phyloP scores from a whole-genome alignment of 1,284 basidiomycete genomes.

The Ganoderma boninense region DNA sequence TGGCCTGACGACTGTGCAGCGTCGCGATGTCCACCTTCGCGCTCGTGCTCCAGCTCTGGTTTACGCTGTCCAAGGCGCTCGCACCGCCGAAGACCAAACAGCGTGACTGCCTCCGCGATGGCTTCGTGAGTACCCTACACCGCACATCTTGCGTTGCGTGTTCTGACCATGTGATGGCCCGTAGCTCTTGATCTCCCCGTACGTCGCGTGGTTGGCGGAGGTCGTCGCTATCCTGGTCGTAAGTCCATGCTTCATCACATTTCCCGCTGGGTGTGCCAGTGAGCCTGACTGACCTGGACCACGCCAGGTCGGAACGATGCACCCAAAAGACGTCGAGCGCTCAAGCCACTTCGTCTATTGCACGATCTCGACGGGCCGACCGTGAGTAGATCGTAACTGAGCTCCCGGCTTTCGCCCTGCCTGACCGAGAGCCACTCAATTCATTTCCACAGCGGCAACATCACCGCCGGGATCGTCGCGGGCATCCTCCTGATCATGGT shows the following conservation, averaged over 20 bases:
- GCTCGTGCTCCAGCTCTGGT: conserved; percentile 32
- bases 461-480: conserved; percentile 26
- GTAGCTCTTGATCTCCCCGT: not conserved
- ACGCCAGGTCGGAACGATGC: conserved; percentile 22
- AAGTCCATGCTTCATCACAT: not conserved
- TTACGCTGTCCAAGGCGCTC: conserved; percentile 28
- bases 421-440: not conserved
- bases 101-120: conserved; percentile 18
- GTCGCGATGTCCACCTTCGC: conserved; percentile 34
- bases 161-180: not conserved
- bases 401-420: not conserved
- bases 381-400: conserved; percentile 22
- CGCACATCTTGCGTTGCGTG: not conserved
- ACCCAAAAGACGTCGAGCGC: conserved; percentile 22
- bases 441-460: conserved; percentile 23
- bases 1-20: conserved; percentile 7
- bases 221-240: conserved; percentile 30
- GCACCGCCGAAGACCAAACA: conserved; percentile 17
- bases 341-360: conserved; percentile 33
- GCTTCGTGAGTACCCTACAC: conserved; percentile 17
- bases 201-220: conserved; percentile 29
- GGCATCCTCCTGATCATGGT: conserved; percentile 28
- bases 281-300: not conserved
- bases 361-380: conserved; percentile 25
- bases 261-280: not conserved